Evolutionary conservation across 768 basidiomycete genomes (phyloP), one percentile per base, ranked within the genome.

Genomic region (Mrakia blollopis): DNA sequence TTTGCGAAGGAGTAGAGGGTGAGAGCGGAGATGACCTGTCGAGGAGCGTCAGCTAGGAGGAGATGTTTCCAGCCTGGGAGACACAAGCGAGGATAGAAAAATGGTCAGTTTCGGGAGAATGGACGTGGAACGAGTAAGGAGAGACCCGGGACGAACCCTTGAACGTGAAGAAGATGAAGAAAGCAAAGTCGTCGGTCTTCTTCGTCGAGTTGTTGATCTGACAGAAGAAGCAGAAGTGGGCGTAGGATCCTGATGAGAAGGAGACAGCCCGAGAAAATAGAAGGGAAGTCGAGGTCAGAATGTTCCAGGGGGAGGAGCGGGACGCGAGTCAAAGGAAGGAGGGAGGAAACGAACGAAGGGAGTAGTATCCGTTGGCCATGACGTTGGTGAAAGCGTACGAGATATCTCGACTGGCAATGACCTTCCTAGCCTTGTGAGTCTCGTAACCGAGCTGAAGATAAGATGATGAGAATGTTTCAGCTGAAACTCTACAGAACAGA

Each of bases 131-230:
- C 32, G 39, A 16, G 3, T 23, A 13, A 28, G n/a, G 2, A 18
- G 30, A 37, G n/a, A 47, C 23, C 25, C 71, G 30, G 69, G 25
- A 68, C 13, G 1, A n/a, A 92, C 96, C 96, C 87, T 99, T 99
- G 88, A 99, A 98, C 0, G 91, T 92, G 85, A 99, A 99, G 89
- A 98, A 99, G 82, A 98, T 89, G 84, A 97, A 99, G 87, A 98
- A 98, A 47, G 96, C 95, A 84, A 99, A 94, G 82, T 97, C 93
- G 82, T 99, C 97, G 84, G 91, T 94, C 79, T 89, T 90, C 87
- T 96, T 98, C 41, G 94, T 94, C 37, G 97, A 98, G 82, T 92
- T 91, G 82, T 90, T 90, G 84, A 99, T 97, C 80, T 98, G 94
- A 80, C 92, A 91, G 83, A 98, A 98, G 87, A 99, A 94, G 84